Percentiles rank a stretch among this genome's conserved stretches.
Evolutionary conservation across 2,329 filamentous ascomycete genomes (phyloP).

Genomic region (Lasiodiplodia hormozganensis): DNA sequence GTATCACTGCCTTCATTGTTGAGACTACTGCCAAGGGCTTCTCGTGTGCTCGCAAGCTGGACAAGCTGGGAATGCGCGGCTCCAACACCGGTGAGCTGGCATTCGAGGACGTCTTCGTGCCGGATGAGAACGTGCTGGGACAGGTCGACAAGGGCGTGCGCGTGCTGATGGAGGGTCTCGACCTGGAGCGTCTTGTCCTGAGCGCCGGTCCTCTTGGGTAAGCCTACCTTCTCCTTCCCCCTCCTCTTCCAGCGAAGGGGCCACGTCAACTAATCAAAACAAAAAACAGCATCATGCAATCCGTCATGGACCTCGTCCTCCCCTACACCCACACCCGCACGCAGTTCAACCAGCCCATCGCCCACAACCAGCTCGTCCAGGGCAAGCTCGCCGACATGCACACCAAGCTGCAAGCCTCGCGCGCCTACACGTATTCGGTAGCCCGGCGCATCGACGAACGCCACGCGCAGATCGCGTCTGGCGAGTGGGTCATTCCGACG

Average conservation of each 20-base stretch:
- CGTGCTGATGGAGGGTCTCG: constrained; percentile 95
- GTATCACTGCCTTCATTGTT: constrained; percentile 94
- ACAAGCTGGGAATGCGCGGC: constrained; percentile 98
- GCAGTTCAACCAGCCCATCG: constrained; percentile 87
- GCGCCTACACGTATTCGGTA: constrained; percentile 87
- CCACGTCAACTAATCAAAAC: no score
- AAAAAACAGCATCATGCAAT: constrained; percentile 93
- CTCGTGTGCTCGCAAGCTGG: constrained; percentile 85
- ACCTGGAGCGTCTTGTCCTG: constrained; percentile 90
- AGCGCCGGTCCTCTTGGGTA: constrained; percentile 85
- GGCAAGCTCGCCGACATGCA: constrained; percentile 97
- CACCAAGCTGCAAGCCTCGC: constrained; percentile 83
- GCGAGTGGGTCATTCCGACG: constrained; percentile 71
- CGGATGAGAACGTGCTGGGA: constrained; percentile 80
- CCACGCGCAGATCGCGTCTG: constrained; percentile 34
- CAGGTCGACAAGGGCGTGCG: constrained; percentile 80
- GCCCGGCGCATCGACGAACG: constrained; percentile 79
- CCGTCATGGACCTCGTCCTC: constrained; percentile 81
- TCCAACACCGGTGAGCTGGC: constrained; percentile 95
- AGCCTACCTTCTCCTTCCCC: constrained; percentile 21
- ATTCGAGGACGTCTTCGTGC: constrained; percentile 91
- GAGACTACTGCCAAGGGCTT: constrained; percentile 77
- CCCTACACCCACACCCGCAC: constrained; percentile 89
- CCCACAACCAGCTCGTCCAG: constrained; percentile 91
- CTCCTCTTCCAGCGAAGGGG: no score